These are phyloP conservation scores for Stachybotrys elegans DNA, from an alignment of 2,329 filamentous ascomycete genomes.

Conservation along the genomic window DNA sequence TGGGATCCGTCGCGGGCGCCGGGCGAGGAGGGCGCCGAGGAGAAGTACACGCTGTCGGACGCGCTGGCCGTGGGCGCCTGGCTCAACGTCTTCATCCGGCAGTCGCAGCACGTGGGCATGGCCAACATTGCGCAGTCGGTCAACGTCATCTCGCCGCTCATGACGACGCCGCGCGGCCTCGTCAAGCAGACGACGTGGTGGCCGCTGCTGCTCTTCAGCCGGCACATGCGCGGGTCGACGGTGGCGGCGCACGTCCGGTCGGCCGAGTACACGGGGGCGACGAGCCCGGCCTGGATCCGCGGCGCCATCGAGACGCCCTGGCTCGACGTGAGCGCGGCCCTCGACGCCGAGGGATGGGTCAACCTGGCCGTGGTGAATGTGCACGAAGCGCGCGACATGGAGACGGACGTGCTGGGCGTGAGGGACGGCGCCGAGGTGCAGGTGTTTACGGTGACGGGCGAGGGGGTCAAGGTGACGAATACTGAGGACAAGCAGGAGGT, in stretches of 20 bases:
- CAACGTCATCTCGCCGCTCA: conserved; percentile 72
- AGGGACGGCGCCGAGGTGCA: conserved; percentile 39
- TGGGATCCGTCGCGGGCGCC: conserved; percentile 71
- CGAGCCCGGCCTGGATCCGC: conserved; percentile 59
- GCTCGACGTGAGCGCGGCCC: conserved; percentile 60
- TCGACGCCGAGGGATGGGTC: conserved; percentile 53
- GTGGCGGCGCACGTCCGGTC: conserved; percentile 61
- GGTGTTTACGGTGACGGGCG: conserved; percentile 53
- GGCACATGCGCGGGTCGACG: conserved; percentile 65
- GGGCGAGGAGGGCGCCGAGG: conserved; percentile 67
- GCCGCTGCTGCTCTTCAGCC: conserved; percentile 55
- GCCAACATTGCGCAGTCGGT: conserved; percentile 74
- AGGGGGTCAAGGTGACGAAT: conserved; percentile 52
- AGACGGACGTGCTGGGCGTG: conserved; percentile 45
- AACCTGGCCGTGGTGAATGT: conserved; percentile 72
- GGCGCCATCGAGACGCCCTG: conserved; percentile 64
- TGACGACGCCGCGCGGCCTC: conserved; percentile 62
- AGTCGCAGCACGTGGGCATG: conserved; percentile 68
- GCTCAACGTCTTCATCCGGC: conserved; percentile 72
- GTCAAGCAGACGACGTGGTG: conserved; percentile 72
- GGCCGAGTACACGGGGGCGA: conserved; percentile 61
- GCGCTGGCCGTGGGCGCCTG: conserved; percentile 70
- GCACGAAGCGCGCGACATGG: conserved; percentile 53
- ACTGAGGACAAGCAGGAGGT: conserved; percentile 59
- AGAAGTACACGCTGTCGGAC: conserved; percentile 69